Evolutionary conservation across 257 asterid genomes (phyloP).

Genomic region (Scutellaria minor): DNA sequence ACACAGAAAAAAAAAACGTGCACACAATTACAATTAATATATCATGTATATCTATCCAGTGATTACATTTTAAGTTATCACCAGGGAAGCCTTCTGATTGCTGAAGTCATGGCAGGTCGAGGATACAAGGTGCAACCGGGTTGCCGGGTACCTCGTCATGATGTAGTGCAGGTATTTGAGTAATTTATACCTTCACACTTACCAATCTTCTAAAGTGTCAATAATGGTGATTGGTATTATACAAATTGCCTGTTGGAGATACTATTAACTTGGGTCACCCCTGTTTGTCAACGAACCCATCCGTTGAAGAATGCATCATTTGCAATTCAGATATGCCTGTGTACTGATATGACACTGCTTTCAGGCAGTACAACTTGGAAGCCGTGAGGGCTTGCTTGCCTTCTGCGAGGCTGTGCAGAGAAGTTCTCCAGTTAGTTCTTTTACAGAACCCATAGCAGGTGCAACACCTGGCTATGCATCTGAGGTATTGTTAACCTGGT

Average conservation of each 20-base stretch:
- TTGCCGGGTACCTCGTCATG: conserved; percentile 80
- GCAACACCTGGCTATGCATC: conserved; percentile 95
- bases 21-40: too few relatives aligned
- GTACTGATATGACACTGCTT: conserved; percentile 30
- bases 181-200: conserved; percentile 12
- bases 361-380: conserved; percentile 95
- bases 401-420: conserved; percentile 97
- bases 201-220: conserved; percentile 23
- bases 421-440: conserved; percentile 92
- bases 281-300: too few relatives aligned
- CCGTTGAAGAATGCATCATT: background rate
- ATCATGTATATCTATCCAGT: conserved; percentile 20
- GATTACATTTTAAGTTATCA: conserved; percentile 34
- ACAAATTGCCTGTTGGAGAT: background rate
- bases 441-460: conserved; percentile 83
- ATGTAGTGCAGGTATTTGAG: conserved; percentile 76
- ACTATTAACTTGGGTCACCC: background rate
- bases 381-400: conserved; percentile 80
- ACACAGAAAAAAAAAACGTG: background rate
- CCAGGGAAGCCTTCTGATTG: conserved; percentile 90
- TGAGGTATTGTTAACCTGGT: conserved; percentile 58
- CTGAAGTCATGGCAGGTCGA: conserved; percentile 90
- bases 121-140: conserved; percentile 92
- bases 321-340: conserved; percentile 1
- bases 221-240: conserved; percentile 5